These are phyloP conservation scores for Rhodosporidiobolus sp. DNA, from an alignment of 768 basidiomycete genomes.

Conservation along the genomic window DNA sequence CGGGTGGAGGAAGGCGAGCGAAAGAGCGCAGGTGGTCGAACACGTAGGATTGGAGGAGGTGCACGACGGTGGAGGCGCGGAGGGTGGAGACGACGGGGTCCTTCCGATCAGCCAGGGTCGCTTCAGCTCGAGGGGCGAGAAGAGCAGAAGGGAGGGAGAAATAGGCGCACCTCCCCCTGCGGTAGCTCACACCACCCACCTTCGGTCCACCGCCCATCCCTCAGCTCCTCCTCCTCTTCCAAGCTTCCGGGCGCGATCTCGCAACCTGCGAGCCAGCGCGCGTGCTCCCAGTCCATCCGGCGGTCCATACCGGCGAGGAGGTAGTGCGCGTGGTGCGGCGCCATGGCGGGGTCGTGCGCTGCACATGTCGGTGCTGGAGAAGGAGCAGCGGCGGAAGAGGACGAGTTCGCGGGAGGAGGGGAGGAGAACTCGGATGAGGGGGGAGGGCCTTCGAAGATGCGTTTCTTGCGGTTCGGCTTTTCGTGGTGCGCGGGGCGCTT, in stretches of 20 bases:
- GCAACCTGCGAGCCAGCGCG: constrained; percentile 64
- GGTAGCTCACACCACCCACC: constrained; percentile 75
- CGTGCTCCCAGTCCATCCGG: constrained; percentile 75
- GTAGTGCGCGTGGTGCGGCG: constrained; percentile 44
- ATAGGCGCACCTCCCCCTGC: constrained; percentile 53
- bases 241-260: constrained; percentile 53
- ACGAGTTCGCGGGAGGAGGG: not conserved
- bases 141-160: not conserved
- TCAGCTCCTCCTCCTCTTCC: constrained; percentile 53
- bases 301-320: constrained; percentile 67
- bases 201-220: constrained; percentile 57
- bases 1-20: not conserved
- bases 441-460: not conserved
- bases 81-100: not conserved
- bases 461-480: not conserved
- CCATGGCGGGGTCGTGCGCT: constrained; percentile 53
- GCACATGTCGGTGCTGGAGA: constrained; percentile 58
- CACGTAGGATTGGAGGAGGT: not conserved
- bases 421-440: constrained; percentile 2
- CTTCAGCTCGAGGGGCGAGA: not conserved
- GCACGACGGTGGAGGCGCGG: not conserved
- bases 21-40: not conserved
- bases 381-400: not conserved
- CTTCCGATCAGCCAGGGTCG: not conserved
- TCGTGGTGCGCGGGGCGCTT: not conserved